phyloP scores from a whole-genome alignment of 306 rosid species.

The Inga leiocalycina region DNA sequence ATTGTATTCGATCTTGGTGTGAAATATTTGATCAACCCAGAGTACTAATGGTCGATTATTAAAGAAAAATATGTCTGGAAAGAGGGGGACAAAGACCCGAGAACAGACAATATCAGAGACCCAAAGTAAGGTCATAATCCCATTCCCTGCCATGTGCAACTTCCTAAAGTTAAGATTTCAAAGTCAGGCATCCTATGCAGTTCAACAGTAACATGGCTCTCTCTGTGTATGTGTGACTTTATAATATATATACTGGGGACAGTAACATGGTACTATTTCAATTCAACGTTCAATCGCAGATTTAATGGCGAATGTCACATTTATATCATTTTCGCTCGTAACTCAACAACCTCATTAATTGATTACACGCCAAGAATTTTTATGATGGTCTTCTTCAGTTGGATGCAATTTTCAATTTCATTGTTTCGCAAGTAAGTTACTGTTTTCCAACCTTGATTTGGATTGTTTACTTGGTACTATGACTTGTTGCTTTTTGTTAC shows the following conservation, averaged over 20 bases:
- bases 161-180: slow-evolving; percentile 52
- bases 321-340: not conserved
- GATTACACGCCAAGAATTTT: not conserved
- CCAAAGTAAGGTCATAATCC: slow-evolving; percentile 41
- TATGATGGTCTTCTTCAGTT: not conserved
- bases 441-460: not conserved
- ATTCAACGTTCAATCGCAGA: not conserved
- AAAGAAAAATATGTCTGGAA: slow-evolving; percentile 37
- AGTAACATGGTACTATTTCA: not conserved
- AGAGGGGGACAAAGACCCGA: slow-evolving; percentile 36
- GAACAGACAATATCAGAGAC: slow-evolving; percentile 45
- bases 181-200: slow-evolving; percentile 54
- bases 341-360: slow-evolving; percentile 9
- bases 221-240: not conserved
- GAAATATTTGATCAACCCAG: not conserved
- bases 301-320: not conserved
- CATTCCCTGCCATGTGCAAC: slow-evolving; percentile 34
- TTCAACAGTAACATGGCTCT: slow-evolving; percentile 5
- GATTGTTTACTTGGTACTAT: not conserved
- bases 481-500: slow-evolving; percentile 8
- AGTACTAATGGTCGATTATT: slow-evolving; percentile 10
- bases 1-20: not conserved
- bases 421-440: not conserved
- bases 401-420: not conserved
- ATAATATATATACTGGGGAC: not conserved